Percentiles rank a stretch among this genome's conserved stretches.
These are phyloP conservation scores for Kwoniella mangroviensis DNA, from an alignment of 768 basidiomycete genomes.

Conservation along the genomic window DNA sequence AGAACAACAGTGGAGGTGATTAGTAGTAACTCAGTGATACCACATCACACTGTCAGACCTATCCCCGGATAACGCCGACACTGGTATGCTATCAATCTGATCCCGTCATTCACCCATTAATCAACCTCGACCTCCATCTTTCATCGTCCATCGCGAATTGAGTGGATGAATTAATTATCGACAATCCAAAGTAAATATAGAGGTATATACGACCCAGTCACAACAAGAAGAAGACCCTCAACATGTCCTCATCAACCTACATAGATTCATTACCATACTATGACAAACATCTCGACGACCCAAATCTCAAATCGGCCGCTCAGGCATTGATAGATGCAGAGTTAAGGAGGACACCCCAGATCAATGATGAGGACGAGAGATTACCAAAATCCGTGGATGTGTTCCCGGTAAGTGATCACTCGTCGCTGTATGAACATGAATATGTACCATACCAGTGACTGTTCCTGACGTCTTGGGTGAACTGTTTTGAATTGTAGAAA, in stretches of 20 bases:
- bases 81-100: constrained; percentile 3
- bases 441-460: not conserved
- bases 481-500: constrained; percentile 34
- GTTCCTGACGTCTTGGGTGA: not conserved
- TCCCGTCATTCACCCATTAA: constrained; percentile 2
- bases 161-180: not conserved
- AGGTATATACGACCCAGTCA: not conserved
- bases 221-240: not conserved
- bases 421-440: not conserved
- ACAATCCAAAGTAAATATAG: not conserved
- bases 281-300: constrained; percentile 86
- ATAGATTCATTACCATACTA: constrained; percentile 91
- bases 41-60: constrained; percentile 1
- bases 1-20: constrained; percentile 10
- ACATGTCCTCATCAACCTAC: constrained; percentile 39
- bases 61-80: constrained; percentile 33
- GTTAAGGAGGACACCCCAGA: constrained; percentile 40
- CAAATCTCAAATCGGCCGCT: constrained; percentile 46
- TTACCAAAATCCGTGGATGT: constrained; percentile 46
- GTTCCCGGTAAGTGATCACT: constrained; percentile 45
- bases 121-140: too few species aligned
- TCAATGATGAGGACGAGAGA: constrained; percentile 45
- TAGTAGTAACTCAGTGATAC: not conserved
- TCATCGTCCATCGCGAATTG: not conserved
- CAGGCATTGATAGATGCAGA: constrained; percentile 53